Evolutionary conservation across 1,284 basidiomycete species (phyloP), one percentile per base, ranked within the genome.

Genomic region (Sutorius eximius): DNA sequence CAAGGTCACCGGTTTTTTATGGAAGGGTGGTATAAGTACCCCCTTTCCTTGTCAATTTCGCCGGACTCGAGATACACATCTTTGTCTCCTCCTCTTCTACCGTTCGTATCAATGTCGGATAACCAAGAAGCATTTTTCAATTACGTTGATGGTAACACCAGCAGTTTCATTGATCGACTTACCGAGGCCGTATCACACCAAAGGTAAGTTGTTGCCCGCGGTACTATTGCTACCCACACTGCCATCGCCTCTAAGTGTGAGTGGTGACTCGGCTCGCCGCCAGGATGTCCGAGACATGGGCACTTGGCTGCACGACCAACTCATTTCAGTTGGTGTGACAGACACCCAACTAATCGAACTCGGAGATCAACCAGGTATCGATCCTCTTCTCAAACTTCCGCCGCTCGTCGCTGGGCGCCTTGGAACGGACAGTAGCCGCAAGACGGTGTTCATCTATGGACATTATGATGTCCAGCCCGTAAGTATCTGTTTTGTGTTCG

Each of bases 391-490:
- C 13, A 12, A 22, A 41, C 41, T 43, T 7, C 95, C 95, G 0
- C 92, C 92, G 9, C 91, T 86, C 11, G 83, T 98, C 63, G 79
- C 96, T 38, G 94, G 88, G 11, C 77, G 83, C 52, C 81, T 96
- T 57, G 92, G 92, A 15, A 78, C 86, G 6, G 40, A 41, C 55
- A 90, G 93, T 73, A 80, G 82, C 32, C 81, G 74, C 58, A 94
- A 94, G 82, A 96, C 92, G 0, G 84, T 97, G 53, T 81, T 95
- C 32, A 77, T 95, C 40, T 97, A 97, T 69, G 93, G 92, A 2
- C 91, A 93, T 70, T 93, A 89, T 66, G 87, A 91, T 66, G 87
- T 90, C 5, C 87, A 89, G 66, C 87, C 88, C 15, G 87, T 88
- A 57, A 50, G 81, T 75, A 15, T 22, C n/a, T 41, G 30, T 34